These are phyloP conservation scores for Diplodia scrobiculata DNA, from an alignment of 2,329 filamentous ascomycete species.

Conservation along the genomic window DNA sequence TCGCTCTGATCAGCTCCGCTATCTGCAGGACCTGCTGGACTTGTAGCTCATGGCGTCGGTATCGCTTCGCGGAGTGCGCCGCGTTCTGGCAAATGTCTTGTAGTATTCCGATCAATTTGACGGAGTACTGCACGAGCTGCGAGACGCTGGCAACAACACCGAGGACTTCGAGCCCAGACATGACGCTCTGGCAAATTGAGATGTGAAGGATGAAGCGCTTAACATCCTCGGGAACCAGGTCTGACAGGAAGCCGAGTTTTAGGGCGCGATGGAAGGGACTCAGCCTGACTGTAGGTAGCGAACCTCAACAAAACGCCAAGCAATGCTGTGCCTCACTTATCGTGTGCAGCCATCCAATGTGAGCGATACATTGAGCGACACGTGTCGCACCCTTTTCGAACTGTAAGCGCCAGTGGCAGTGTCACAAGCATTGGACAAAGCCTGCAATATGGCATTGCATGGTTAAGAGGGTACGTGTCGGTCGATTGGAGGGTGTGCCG, in stretches of 20 bases:
- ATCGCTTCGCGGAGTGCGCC: not conserved
- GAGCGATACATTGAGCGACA: too few relatives aligned
- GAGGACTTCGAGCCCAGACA: not conserved
- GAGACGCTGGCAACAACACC: not conserved
- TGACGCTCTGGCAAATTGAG: not conserved
- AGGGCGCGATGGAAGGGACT: not conserved
- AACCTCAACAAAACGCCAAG: too few relatives aligned
- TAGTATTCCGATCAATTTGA: not conserved
- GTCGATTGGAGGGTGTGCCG: too few relatives aligned
- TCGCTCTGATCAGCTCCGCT: not conserved
- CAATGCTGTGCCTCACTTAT: too few relatives aligned
- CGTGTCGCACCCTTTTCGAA: too few relatives aligned
- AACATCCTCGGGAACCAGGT: too few relatives aligned
- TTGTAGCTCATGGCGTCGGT: not conserved
- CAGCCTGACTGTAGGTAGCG: too few relatives aligned
- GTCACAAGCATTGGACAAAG: too few relatives aligned
- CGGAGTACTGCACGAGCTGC: not conserved
- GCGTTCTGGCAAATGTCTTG: not conserved
- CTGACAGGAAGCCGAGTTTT: not conserved
- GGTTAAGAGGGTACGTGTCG: too few relatives aligned
- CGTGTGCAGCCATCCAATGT: too few relatives aligned
- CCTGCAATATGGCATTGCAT: too few relatives aligned
- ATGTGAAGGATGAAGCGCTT: not conserved
- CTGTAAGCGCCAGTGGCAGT: too few relatives aligned
- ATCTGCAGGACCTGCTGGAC: not conserved